Evolutionary conservation across 768 basidiomycete genomes (phyloP).

Genomic region (Ephemerocybe angulata): DNA sequence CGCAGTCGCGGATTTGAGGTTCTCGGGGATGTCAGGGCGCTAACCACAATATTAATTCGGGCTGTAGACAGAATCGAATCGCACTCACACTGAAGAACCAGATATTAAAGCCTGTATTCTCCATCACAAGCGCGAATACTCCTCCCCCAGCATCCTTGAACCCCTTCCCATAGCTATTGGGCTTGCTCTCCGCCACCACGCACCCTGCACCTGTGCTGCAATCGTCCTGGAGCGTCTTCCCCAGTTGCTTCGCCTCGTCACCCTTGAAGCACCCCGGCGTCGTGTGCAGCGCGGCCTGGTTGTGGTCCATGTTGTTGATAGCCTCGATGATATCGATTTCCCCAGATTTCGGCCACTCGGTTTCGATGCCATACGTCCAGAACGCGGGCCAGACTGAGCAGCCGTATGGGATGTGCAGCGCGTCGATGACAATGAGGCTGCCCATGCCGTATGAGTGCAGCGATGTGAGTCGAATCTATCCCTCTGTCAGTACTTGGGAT

Average conservation of each 20-base stretch:
- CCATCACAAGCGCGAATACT: constrained; percentile 72
- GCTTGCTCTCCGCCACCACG: constrained; percentile 52
- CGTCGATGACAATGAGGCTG: constrained; percentile 43
- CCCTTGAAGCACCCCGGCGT: constrained; percentile 37
- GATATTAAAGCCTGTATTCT: constrained; percentile 38
- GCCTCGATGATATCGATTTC: constrained; percentile 75
- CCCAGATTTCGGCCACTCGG: constrained; percentile 42
- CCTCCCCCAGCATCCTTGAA: constrained; percentile 74
- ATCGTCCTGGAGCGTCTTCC: constrained; percentile 48
- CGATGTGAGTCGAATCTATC: constrained; percentile 43
- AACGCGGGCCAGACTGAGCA: constrained; percentile 53
- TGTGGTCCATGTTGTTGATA: constrained; percentile 66
- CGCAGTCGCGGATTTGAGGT: constrained; percentile 31
- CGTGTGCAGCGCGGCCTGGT: constrained; percentile 82
- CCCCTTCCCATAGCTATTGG: constrained; percentile 60
- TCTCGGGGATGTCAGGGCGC: constrained; percentile 42
- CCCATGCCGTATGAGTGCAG: constrained; percentile 40
- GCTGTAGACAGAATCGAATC: neutral
- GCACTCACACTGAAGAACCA: constrained; percentile 45
- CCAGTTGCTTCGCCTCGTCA: constrained; percentile 40
- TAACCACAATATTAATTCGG: constrained; percentile 14
- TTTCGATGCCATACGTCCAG: constrained; percentile 42
- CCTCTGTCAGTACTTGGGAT: neutral
- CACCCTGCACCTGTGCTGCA: constrained; percentile 66
- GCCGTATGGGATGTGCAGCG: constrained; percentile 46